A percentile compares a stretch with the other conserved stretches of the same genome.
These are phyloP conservation scores for Parietichytrium sp. DNA, from an alignment of 108 stramenopile genomes.

Conservation along the genomic window DNA sequence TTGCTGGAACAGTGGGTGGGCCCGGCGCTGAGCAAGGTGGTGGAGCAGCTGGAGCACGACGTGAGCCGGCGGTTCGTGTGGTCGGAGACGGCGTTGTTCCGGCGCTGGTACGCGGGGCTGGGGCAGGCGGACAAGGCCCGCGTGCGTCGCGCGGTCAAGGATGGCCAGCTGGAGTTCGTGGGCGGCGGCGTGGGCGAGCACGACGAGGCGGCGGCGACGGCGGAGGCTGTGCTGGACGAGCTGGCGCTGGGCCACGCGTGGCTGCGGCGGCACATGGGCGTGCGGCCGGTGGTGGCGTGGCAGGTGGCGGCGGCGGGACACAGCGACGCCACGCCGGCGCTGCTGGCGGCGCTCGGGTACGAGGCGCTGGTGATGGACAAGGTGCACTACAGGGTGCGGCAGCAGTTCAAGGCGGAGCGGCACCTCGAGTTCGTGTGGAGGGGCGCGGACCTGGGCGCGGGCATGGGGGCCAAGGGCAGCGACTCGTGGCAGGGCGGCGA, in stretches of 20 bases:
- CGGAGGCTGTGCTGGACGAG: conserved; percentile 14
- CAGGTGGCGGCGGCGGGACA: conserved; percentile 2
- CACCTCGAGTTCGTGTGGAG: conserved; percentile 29
- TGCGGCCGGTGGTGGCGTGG: conserved; percentile 9
- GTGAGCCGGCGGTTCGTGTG: not conserved
- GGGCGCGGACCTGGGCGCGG: conserved; percentile 25
- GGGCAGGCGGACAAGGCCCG: not conserved
- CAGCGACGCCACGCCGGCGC: conserved; percentile 14
- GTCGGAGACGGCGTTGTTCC: not conserved
- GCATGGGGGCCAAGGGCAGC: not conserved
- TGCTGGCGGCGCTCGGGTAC: not conserved
- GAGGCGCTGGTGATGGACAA: not conserved
- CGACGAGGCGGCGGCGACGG: not conserved
- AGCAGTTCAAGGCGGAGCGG: not conserved
- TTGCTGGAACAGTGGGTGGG: not conserved
- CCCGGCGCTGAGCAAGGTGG: not conserved
- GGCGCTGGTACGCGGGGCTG: conserved; percentile 5
- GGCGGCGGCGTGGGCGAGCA: conserved; percentile 13
- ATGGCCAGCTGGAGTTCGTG: not conserved
- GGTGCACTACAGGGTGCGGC: not conserved
- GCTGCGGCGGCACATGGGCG: conserved; percentile 2
- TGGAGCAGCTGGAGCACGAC: conserved; percentile 22
- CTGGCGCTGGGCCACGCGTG: conserved; percentile 18
- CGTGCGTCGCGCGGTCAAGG: not conserved
- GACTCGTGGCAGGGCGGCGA: not conserved